Evolutionary conservation across 192 early-diverging fungal genomes (phyloP).

Genomic region (Podochytrium sp.): DNA sequence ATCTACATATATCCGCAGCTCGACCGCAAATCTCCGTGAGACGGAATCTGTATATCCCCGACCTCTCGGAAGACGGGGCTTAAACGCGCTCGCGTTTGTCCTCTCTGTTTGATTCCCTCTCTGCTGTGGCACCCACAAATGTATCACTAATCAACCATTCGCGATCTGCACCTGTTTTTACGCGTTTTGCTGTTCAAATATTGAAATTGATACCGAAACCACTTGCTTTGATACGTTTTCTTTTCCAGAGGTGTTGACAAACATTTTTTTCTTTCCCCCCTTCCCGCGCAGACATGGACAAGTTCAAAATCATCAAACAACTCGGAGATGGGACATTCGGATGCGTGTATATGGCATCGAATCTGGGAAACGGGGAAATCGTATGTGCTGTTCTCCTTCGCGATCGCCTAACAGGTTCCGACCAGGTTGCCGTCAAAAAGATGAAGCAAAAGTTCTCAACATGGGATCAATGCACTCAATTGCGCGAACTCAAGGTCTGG

Average conservation of each 20-base stretch:
- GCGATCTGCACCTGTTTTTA: neutral
- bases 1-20: too few relatives aligned
- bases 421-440: constrained; percentile 83
- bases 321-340: constrained; percentile 87
- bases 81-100: too few relatives aligned
- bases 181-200: too few relatives aligned
- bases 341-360: constrained; percentile 68
- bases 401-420: neutral
- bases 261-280: neutral
- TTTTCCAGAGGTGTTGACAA: neutral
- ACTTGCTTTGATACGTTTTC: neutral
- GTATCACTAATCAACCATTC: too few relatives aligned
- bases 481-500: constrained; percentile 81
- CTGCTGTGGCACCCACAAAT: too few relatives aligned
- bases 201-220: too few relatives aligned
- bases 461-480: constrained; percentile 69
- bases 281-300: constrained; percentile 38
- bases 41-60: too few relatives aligned
- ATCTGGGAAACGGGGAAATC: constrained; percentile 64
- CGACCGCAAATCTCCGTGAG: too few relatives aligned
- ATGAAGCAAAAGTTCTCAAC: constrained; percentile 84
- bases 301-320: constrained; percentile 69
- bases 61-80: too few relatives aligned
- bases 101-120: too few relatives aligned
- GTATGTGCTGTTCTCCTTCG: constrained; percentile 45